phyloP scores from a whole-genome alignment of 176 grass and related monocot species.

The Eragrostis curvula region DNA sequence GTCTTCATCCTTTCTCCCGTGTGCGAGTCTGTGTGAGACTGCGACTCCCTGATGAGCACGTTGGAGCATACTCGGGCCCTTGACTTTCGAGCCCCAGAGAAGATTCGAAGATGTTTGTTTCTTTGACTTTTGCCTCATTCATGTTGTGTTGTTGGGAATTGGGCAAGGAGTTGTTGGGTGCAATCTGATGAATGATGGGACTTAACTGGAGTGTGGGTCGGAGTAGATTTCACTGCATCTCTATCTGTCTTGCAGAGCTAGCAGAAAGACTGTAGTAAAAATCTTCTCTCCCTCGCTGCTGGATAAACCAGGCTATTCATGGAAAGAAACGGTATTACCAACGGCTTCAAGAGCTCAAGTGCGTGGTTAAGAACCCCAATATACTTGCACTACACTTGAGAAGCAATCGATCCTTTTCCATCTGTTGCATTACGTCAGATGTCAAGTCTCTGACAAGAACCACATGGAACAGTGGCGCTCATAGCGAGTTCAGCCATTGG shows the following conservation, averaged over 20 bases:
- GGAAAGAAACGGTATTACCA: slow-evolving; percentile 32
- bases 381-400: background rate
- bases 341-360: slow-evolving; percentile 11
- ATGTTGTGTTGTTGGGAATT: slow-evolving; percentile 49
- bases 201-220: slow-evolving; percentile 36
- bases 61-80: slow-evolving; percentile 31
- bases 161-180: slow-evolving; percentile 49
- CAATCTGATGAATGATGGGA: slow-evolving; percentile 55
- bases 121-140: slow-evolving; percentile 47
- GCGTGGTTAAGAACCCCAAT: background rate
- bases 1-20: background rate
- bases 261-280: background rate
- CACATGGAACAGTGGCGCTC: slow-evolving; percentile 42
- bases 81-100: slow-evolving; percentile 43
- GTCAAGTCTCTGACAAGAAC: slow-evolving; percentile 41
- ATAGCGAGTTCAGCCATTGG: slow-evolving; percentile 32
- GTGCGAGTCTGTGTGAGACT: slow-evolving; percentile 24
- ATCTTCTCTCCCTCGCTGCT: background rate
- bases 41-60: slow-evolving; percentile 42
- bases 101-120: slow-evolving; percentile 49
- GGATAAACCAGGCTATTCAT: slow-evolving; percentile 16
- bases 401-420: slow-evolving; percentile 7
- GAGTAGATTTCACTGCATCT: slow-evolving; percentile 34
- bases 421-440: slow-evolving; percentile 42
- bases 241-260: slow-evolving; percentile 26